These are phyloP conservation scores for Blastomyces parvus DNA, from an alignment of 2,329 filamentous ascomycete species.

Conservation along the genomic window DNA sequence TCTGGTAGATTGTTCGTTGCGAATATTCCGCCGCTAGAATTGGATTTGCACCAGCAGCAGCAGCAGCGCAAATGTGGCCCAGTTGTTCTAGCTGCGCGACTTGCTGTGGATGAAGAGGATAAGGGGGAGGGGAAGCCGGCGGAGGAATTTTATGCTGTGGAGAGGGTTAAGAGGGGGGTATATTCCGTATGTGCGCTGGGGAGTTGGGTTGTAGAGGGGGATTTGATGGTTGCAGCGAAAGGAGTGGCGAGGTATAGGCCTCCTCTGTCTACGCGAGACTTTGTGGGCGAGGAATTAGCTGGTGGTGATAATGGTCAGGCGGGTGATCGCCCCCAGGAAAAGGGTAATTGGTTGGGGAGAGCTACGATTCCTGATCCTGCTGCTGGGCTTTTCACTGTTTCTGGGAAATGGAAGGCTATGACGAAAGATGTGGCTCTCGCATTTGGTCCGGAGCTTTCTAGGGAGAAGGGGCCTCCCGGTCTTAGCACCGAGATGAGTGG, in stretches of 20 bases:
- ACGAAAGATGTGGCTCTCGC: conserved; percentile 24
- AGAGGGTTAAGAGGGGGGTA: conserved; percentile 31
- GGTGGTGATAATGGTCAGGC: background rate
- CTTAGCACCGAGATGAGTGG: background rate
- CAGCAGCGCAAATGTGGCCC: conserved; percentile 17
- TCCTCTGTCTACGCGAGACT: background rate
- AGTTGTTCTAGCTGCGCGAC: conserved; percentile 27
- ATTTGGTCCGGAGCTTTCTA: conserved; percentile 18
- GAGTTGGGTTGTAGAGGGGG: conserved; percentile 28
- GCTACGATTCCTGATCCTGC: conserved; percentile 27
- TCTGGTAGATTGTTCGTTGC: conserved; percentile 31
- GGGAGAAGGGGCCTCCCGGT: background rate
- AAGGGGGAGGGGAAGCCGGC: conserved; percentile 10
- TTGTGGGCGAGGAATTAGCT: background rate
- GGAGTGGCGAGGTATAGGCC: conserved; percentile 7
- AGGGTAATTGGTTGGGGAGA: conserved; percentile 27
- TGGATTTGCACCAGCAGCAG: conserved; percentile 15
- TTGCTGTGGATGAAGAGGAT: conserved; percentile 11
- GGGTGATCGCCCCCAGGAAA: conserved; percentile 8
- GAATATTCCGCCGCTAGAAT: conserved; percentile 30
- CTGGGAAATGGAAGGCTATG: conserved; percentile 19
- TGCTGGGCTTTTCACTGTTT: conserved; percentile 13
- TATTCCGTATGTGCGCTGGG: conserved; percentile 33
- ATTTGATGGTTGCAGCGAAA: conserved; percentile 32
- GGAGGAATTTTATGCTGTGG: conserved; percentile 30